Conservation (phyloP, 441 rosid genomes). For the Metrosideros polymorpha region DNA sequence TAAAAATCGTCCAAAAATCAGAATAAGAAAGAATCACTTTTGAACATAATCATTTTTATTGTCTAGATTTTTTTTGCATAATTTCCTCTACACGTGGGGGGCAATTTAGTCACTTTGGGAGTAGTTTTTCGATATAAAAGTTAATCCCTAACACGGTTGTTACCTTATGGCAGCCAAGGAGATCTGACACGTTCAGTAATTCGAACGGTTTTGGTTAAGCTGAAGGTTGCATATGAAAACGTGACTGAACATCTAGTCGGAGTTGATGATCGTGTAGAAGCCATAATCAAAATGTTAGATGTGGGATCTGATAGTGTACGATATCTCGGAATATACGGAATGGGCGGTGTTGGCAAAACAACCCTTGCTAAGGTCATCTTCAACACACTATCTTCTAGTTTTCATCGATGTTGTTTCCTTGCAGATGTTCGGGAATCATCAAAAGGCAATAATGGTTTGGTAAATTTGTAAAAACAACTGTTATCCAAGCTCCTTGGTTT, state of each 20-base stretch:
- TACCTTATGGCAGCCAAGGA: not conserved
- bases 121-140: not conserved
- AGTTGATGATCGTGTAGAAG: not conserved
- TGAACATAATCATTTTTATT: too few species aligned
- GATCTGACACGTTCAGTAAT: rapidly evolving
- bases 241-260: not conserved
- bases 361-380: not conserved
- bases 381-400: not conserved
- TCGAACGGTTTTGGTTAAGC: not conserved
- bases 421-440: not conserved
- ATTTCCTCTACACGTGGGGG: not conserved
- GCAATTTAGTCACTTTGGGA: not conserved
- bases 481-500: not conserved
- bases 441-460: not conserved
- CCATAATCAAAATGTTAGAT: not conserved
- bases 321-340: not conserved
- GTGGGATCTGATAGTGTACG: not conserved
- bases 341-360: not conserved
- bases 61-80: not conserved
- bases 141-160: not conserved
- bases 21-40: too few species aligned
- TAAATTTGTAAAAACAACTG: not conserved
- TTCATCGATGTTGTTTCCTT: not conserved
- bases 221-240: not conserved
- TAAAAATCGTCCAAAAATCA: too few species aligned